Conservation (phyloP, 768 basidiomycete species). For the Tulasnella sp. region DNA sequence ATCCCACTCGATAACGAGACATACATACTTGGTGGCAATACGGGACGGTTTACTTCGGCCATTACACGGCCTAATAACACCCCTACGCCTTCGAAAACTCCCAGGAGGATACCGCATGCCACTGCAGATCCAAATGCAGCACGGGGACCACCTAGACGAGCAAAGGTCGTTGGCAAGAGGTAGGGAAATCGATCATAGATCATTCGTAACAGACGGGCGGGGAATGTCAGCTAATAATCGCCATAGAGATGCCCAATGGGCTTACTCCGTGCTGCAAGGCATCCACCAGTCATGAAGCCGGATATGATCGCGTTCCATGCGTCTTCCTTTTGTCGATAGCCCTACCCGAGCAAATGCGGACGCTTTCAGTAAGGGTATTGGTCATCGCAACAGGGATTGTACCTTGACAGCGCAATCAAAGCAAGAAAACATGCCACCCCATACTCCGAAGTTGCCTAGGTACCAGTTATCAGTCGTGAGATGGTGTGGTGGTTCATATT, state of each 20-base stretch:
- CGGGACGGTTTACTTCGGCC: constrained; percentile 68
- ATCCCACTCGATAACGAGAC: too few relatives aligned
- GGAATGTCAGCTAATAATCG: background rate
- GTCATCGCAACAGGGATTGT: constrained; percentile 5
- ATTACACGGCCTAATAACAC: constrained; percentile 83
- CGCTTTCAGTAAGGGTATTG: background rate
- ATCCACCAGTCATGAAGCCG: constrained; percentile 97
- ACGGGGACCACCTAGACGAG: constrained; percentile 67
- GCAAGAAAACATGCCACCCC: constrained; percentile 97
- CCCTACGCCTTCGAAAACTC: constrained; percentile 90
- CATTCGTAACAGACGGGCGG: too few relatives aligned
- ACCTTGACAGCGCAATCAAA: constrained; percentile 94
- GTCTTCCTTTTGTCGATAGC: constrained; percentile 92
- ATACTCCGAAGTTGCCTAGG: constrained; percentile 74
- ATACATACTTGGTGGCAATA: constrained; percentile 67
- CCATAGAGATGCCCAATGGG: constrained; percentile 20
- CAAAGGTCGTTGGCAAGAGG: background rate
- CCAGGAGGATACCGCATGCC: constrained; percentile 89
- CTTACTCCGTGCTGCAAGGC: constrained; percentile 85
- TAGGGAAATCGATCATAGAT: background rate
- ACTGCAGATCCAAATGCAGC: constrained; percentile 87
- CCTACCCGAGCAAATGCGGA: too few relatives aligned
- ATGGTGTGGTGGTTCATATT: background rate
- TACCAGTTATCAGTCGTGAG: background rate
- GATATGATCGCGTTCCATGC: constrained; percentile 99